Conservation (phyloP, 2,329 filamentous ascomycete genomes). For the Aureobasidium melanogenum region DNA sequence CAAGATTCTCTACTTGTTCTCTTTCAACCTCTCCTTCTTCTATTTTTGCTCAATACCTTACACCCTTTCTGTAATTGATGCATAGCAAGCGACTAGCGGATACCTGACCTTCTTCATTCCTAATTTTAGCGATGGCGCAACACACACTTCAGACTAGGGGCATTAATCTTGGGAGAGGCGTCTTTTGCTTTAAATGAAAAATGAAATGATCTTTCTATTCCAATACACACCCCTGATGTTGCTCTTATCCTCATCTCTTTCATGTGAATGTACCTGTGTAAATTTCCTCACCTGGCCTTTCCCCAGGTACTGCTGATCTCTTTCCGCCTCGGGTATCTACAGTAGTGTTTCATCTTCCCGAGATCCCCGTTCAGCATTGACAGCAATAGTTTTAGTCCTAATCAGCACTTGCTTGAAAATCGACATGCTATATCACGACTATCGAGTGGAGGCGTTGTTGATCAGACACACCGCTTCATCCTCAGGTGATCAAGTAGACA, state of each 20-base stretch:
- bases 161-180: background rate
- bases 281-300: background rate
- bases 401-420: background rate
- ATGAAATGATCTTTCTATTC: background rate
- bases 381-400: background rate
- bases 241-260: background rate
- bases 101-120: background rate
- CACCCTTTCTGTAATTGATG: background rate
- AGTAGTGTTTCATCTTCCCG: constrained; percentile 1
- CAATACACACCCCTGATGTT: background rate
- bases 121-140: background rate
- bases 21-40: background rate
- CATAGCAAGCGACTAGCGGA: constrained; percentile 11
- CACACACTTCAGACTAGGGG: background rate
- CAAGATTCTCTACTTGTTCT: background rate
- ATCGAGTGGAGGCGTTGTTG: background rate
- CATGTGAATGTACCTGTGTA: background rate
- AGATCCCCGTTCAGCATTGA: background rate
- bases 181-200: background rate
- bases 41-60: background rate
- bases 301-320: background rate
- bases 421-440: background rate
- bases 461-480: background rate
- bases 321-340: background rate
- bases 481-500: background rate